phyloP scores from a whole-genome alignment of 306 rosid genomes.

The Inga laurina region DNA sequence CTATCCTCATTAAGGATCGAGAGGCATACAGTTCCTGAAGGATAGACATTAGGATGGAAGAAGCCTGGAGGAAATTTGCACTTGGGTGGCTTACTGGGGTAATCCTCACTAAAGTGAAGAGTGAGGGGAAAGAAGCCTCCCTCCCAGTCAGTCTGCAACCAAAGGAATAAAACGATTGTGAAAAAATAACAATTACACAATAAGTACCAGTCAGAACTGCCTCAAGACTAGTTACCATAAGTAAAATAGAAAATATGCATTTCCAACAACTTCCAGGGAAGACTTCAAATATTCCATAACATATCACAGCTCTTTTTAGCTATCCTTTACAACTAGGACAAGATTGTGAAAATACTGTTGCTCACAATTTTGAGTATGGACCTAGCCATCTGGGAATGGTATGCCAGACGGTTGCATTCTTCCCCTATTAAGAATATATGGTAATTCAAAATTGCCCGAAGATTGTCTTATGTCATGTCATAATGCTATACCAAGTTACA shows the following conservation, averaged over 20 bases:
- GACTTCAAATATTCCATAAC: not conserved
- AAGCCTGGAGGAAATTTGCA: conserved; percentile 36
- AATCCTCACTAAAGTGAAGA: conserved; percentile 25
- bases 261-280: not conserved
- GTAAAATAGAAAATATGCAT: not conserved
- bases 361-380: not conserved
- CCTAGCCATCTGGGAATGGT: not conserved
- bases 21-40: conserved; percentile 37
- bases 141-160: conserved; percentile 36
- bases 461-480: not conserved
- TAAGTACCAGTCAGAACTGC: not conserved
- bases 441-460: not conserved
- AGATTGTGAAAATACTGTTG: not conserved
- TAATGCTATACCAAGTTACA: not conserved
- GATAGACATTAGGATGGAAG: conserved; percentile 39
- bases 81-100: conserved; percentile 37
- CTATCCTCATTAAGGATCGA: conserved; percentile 38
- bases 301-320: not conserved
- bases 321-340: not conserved
- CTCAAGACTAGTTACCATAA: not conserved
- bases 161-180: not conserved
- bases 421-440: not conserved
- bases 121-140: conserved; percentile 32
- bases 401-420: not conserved
- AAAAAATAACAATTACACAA: not conserved